Evolutionary conservation across 331 rosid genomes (phyloP).

Genomic region (Dryas integrifolia): DNA sequence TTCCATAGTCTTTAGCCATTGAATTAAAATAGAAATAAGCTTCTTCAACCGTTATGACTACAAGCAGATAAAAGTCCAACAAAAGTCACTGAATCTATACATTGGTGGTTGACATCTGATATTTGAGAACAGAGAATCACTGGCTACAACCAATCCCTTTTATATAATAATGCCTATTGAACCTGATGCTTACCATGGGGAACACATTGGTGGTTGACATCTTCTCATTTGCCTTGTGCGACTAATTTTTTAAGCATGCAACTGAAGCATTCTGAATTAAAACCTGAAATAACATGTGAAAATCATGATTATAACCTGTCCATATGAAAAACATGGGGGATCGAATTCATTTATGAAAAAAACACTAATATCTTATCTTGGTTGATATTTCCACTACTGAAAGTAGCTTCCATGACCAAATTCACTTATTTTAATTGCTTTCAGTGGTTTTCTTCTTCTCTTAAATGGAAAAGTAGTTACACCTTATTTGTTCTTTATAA

Average conservation of each 20-base stretch:
- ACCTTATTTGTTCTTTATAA: background rate
- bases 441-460: no score
- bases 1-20: constrained; percentile 49
- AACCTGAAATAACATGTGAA: background rate
- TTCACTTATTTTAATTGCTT: background rate
- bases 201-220: background rate
- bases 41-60: constrained; percentile 66
- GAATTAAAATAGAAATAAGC: constrained; percentile 62
- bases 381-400: background rate
- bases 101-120: no score
- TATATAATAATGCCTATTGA: no score
- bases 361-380: background rate
- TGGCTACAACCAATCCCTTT: no score
- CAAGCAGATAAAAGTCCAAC: constrained; percentile 74
- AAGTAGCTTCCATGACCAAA: background rate
- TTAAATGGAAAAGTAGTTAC: no score
- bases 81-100: constrained; percentile 62
- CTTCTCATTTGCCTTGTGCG: background rate
- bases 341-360: background rate
- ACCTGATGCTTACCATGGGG: no score
- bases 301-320: background rate
- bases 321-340: background rate
- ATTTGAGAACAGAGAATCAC: no score
- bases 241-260: background rate
- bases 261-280: background rate